Base-by-base conservation (phyloP, 768 basidiomycete species). In the Trametes meyenii region DNA sequence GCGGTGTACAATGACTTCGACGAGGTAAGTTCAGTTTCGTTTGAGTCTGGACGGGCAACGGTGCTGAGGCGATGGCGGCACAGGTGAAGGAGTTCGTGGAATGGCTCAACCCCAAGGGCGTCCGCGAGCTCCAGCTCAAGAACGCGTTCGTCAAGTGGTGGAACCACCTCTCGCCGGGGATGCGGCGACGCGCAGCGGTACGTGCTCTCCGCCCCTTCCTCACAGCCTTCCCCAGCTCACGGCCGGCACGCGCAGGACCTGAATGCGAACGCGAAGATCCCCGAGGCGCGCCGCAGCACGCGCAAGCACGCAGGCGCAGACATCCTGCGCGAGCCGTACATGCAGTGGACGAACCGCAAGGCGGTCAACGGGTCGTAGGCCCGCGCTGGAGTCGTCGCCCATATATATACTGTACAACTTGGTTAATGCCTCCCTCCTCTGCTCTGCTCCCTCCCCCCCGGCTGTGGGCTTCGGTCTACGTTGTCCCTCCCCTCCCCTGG, bases 81-180 rank as follows among this genome's bases (percentile, higher is more conserved):
- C 71, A 98, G 96, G 74, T 96, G 56, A 89, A 93, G 39, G 85
- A 88, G 58, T 91, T 92, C 69, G 73, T 93, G 33, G 81, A 86
- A 5, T 99, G 96, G 96, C 79, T 99, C 17, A 97, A 96, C 71
- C 81, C 87, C 35, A 96, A 94, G 77, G 96, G 97, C 4, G 85
- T 89, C 55, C 87, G 96, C 55, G 96, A 99, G 74, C 77, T 89
- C 43, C 87, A 87, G 33, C 79, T 96, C 45, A 92, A 89, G 76
- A 85, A 86, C 50, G 76, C 82, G 1, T 76, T 99, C 61, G 83
- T 82, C 16, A 94, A 92, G 71, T 93, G 92, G 88, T 90, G 89
- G 86, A 78, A 82, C 50, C 92, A 94, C 71, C 85, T 96, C 60
- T 83, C 85, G 14, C 86, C 86, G 16, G 94, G 94, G 13, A 83